Evolutionary conservation across 345 rosid genomes (phyloP), one percentile per base, ranked within the genome.

Genomic region (Eucalyptus sp.): DNA sequence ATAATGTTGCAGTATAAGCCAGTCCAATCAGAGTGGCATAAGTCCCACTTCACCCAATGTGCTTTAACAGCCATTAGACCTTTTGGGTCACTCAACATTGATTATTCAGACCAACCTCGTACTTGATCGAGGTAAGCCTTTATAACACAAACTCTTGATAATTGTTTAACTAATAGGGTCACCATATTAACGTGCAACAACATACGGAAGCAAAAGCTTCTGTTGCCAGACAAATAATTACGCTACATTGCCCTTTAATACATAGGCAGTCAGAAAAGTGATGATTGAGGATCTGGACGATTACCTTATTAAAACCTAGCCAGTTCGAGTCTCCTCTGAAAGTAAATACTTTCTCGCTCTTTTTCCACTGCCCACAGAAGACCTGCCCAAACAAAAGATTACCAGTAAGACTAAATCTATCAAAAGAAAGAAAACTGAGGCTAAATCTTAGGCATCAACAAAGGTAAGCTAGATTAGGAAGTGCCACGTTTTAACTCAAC

Each of bases 321-420:
- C 95, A 96, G 89, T 95, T 96, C 86, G 96, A 94, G 87, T 96
- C 96, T 68, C 96, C 97, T 90, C 96, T 92, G 88, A 95, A 95
- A 43, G 96, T 91, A 87, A 95, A 95, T 83, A 88, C 91, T 91
- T 91, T 93, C 22, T 87, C 85, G 84, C 84, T 91, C 88, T 91
- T 88, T 87, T 80, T 89, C 96, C 96, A 93, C 52, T 93, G 91
- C 58, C 95, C 95, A 91, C 97, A 95, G 58, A 93, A 91, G 85
- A 94, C 96, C 97, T 95, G 94, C 86, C 31, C 86, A 91, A 76
- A 80, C 46, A 86, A 37, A 87, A 46, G 85, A 86, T 66, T 15
- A 43, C n/a, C 8, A 81, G 56, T 87, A 62, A 62, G 64, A 46
- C 87, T 50, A 31, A 43, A 43, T 58, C 46, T 50, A 20, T 86